Evolutionary conservation across 768 basidiomycete species (phyloP), one percentile per base, ranked within the genome.

Genomic region (Lentinula raphanica): DNA sequence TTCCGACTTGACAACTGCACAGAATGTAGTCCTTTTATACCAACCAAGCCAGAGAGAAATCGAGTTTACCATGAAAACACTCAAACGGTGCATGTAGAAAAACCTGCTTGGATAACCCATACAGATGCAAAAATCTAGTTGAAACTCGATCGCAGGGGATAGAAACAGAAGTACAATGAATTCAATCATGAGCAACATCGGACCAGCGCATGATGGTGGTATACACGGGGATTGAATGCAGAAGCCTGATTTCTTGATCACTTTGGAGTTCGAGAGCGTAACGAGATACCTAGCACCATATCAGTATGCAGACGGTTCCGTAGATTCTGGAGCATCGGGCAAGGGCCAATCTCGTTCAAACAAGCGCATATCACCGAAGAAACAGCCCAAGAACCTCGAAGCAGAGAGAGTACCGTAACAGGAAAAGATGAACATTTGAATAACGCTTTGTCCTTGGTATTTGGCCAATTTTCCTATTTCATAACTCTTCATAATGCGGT

Each of bases 11-110:
- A 51, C 17, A 53, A 25, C 13, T 35, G 35, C 9, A n/a, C n/a
- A n/a, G n/a, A n/a, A n/a, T n/a, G n/a, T n/a, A 13, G 40, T 39
- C 23, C 51, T 36, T 53, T 53, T 53, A 39, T 53, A 53, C n/a
- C 36, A n/a, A 13, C 19, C 27, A n/a, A 48, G 29, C 17, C 29
- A n/a, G 46, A 7, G 15, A 31, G 19, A 2, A 29, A n/a, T n/a
- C 27, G 15, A 2, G 25, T 48, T n/a, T n/a, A n/a, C n/a, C 13
- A 48, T 29, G 46, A 13, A 48, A 19, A 21, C 23, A 44, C 21
- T n/a, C 19, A 25, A 44, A 44, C 19, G 42, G 21, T 44, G 42
- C 42, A 44, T 21, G 42, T 23, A 44, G 42, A 12, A 12, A 12
- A 23, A 44, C 7, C n/a, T n/a, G n/a, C n/a, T n/a, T n/a, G 2